Percentiles rank a stretch among this genome's conserved stretches.
phyloP scores from a whole-genome alignment of 1,284 basidiomycete genomes.

The Austroboletus novae-zelandiae region DNA sequence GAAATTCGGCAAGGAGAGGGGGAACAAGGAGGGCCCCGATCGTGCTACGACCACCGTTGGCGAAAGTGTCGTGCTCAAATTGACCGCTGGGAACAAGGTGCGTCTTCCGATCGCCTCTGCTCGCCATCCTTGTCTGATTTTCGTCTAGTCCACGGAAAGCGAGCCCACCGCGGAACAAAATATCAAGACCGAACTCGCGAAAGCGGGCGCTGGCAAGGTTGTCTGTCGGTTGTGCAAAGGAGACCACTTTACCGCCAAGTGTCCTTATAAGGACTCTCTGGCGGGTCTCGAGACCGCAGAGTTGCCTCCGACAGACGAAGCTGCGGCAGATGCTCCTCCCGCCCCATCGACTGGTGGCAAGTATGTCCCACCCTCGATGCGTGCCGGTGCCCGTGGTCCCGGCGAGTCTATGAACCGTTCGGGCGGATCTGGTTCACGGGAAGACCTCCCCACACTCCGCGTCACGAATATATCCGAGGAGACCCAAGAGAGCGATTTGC shows the following conservation, averaged over 20 bases:
- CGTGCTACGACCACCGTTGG: constrained; percentile 94
- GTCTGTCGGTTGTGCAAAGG: constrained; percentile 95
- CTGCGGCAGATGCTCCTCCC: constrained; percentile 37
- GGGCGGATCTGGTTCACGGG: constrained; percentile 51
- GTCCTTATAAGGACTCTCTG: constrained; percentile 96
- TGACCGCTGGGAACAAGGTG: constrained; percentile 84
- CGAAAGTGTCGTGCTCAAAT: constrained; percentile 85
- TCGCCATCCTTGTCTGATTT: neutral
- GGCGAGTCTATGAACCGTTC: constrained; percentile 81
- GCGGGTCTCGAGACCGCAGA: constrained; percentile 70
- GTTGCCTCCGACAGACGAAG: constrained; percentile 53
- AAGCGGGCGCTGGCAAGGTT: constrained; percentile 83
- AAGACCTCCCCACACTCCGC: constrained; percentile 94
- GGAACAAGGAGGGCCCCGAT: constrained; percentile 87
- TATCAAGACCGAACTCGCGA: constrained; percentile 68
- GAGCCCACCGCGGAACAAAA: constrained; percentile 72
- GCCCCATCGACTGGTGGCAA: constrained; percentile 58
- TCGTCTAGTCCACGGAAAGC: constrained; percentile 50
- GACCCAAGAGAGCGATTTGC: constrained; percentile 91
- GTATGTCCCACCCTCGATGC: constrained; percentile 93
- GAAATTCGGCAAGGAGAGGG: constrained; percentile 94
- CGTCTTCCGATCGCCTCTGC: constrained; percentile 6
- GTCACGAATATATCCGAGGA: constrained; percentile 98
- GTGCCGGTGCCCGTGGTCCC: constrained; percentile 63
- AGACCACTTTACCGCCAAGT: constrained; percentile 97